phyloP scores from a whole-genome alignment of 768 basidiomycete genomes.

The Gloeopeniophorella convolvens region DNA sequence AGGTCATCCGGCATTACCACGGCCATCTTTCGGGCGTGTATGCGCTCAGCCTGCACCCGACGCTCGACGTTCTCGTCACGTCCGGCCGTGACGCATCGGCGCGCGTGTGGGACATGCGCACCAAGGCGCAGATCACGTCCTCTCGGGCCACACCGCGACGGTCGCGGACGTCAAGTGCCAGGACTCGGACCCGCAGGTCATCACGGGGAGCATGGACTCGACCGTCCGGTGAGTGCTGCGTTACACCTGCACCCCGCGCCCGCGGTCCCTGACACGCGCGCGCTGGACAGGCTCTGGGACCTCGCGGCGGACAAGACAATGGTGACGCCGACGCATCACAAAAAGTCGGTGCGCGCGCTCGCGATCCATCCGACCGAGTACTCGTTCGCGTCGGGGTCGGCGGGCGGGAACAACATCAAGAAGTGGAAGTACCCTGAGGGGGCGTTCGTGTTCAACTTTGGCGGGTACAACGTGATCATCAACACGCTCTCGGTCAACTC shows the following conservation, averaged over 20 bases:
- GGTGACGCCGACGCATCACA: slow-evolving; percentile 97
- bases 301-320: slow-evolving; percentile 96
- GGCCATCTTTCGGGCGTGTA: slow-evolving; percentile 99
- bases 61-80: slow-evolving; percentile 91
- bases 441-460: slow-evolving; percentile 91
- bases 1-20: slow-evolving; percentile 98
- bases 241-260: not conserved
- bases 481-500: slow-evolving; percentile 91
- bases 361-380: slow-evolving; percentile 96
- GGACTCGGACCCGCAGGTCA: slow-evolving; percentile 96
- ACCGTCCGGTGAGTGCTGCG: slow-evolving; percentile 67
- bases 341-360: slow-evolving; percentile 92
- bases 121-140: slow-evolving; percentile 93
- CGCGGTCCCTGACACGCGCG: no score
- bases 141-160: slow-evolving; percentile 91
- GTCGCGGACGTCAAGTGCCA: slow-evolving; percentile 95
- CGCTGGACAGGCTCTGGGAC: slow-evolving; percentile 74
- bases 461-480: slow-evolving; percentile 95
- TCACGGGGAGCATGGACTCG: slow-evolving; percentile 97
- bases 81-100: slow-evolving; percentile 95
- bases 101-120: slow-evolving; percentile 99
- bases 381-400: slow-evolving; percentile 90
- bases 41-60: slow-evolving; percentile 86
- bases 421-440: slow-evolving; percentile 99
- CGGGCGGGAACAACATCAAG: slow-evolving; percentile 99